Evolutionary conservation across 108 stramenopile genomes (phyloP).

Genomic region (Pinguiococcus pyrenoidosus): DNA sequence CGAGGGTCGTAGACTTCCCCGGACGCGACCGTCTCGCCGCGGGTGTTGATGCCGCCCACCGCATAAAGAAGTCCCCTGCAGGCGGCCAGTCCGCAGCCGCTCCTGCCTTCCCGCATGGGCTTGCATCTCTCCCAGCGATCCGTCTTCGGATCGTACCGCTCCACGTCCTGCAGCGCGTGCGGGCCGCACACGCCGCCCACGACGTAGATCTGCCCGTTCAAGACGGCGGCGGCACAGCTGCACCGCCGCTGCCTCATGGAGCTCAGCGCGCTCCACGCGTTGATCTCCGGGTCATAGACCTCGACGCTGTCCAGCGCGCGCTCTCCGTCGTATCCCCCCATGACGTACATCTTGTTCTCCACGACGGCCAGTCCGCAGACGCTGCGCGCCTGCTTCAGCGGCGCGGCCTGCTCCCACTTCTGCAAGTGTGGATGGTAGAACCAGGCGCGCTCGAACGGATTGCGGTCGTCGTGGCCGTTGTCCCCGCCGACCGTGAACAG

Average conservation of each 20-base stretch:
- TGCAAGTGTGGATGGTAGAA: no score
- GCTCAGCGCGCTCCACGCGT: not conserved
- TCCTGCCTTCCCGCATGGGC: constrained; percentile 1
- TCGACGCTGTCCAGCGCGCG: not conserved
- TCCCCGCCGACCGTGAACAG: not conserved
- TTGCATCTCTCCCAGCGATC: not conserved
- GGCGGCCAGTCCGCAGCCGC: not conserved
- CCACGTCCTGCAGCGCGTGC: not conserved
- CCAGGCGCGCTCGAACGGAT: not conserved
- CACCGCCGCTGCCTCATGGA: not conserved
- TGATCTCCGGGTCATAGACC: not conserved
- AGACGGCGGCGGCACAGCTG: not conserved
- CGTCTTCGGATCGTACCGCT: constrained; percentile 1
- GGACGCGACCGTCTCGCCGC: not conserved
- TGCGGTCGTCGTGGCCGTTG: constrained; percentile 8
- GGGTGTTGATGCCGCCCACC: not conserved
- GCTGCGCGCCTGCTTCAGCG: not conserved
- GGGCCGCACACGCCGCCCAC: constrained; percentile 7
- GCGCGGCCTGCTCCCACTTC: not conserved
- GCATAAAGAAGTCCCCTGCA: not conserved
- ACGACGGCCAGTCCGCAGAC: not conserved
- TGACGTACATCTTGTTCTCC: not conserved
- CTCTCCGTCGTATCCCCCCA: constrained; percentile 4
- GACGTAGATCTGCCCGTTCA: not conserved
- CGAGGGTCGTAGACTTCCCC: not conserved